Conservation (phyloP, 2,329 filamentous ascomycete genomes). For the Fusarium sp. region DNA sequence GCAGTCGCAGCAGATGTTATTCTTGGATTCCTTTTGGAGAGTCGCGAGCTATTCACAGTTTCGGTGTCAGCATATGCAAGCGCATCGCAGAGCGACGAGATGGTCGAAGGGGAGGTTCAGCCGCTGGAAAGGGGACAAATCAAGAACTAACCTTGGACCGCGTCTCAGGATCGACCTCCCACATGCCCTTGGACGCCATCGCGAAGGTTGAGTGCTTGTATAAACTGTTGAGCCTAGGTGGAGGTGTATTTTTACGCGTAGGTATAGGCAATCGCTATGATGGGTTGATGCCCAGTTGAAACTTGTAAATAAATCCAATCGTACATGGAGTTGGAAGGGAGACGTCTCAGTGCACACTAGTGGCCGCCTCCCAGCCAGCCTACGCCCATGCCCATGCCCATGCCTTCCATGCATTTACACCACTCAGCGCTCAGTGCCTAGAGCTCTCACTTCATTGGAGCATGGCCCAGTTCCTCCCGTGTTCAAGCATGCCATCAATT, state of each 20-base stretch:
- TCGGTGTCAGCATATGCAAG: constrained; percentile 26
- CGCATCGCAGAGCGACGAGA: background rate
- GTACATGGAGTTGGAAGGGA: constrained; percentile 33
- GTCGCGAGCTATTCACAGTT: constrained; percentile 74
- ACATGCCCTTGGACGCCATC: constrained; percentile 83
- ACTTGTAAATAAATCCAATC: constrained; percentile 8
- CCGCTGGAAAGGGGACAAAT: constrained; percentile 14
- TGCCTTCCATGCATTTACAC: background rate
- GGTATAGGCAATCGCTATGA: constrained; percentile 8
- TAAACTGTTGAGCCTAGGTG: background rate
- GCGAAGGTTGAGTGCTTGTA: constrained; percentile 24
- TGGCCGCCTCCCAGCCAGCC: constrained; percentile 5
- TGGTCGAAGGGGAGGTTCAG: constrained; percentile 6
- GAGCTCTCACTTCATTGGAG: constrained; percentile 15
- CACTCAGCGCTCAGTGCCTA: constrained; percentile 30
- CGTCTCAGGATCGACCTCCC: constrained; percentile 99
- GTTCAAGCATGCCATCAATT: constrained; percentile 12
- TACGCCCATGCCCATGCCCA: constrained; percentile 6
- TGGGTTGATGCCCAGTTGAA: constrained; percentile 26
- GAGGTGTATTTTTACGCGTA: constrained; percentile 5
- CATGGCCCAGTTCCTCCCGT: constrained; percentile 24
- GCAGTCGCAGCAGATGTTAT: constrained; percentile 95
- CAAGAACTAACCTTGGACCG: constrained; percentile 79
- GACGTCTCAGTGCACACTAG: constrained; percentile 26
- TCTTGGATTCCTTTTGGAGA: constrained; percentile 90